A percentile compares a stretch with the other conserved stretches of the same genome.
These are phyloP conservation scores for Aureobasidium uvarum DNA, from an alignment of 2,329 filamentous ascomycete species.

Conservation along the genomic window DNA sequence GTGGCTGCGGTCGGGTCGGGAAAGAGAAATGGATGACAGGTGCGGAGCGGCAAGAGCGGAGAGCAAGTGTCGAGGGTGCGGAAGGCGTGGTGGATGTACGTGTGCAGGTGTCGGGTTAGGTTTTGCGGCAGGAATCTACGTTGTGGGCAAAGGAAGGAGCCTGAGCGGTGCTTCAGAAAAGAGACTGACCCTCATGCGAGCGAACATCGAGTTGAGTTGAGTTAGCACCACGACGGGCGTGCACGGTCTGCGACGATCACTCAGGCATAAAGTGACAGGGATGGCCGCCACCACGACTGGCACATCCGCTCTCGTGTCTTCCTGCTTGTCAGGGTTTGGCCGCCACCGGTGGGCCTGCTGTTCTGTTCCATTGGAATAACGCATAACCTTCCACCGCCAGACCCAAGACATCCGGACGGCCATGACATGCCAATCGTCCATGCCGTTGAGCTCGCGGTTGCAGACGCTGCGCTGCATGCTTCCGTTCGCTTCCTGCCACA, in stretches of 20 bases:
- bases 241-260: slow-evolving; percentile 21
- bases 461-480: slow-evolving; percentile 18
- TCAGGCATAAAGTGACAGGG: slow-evolving; percentile 22
- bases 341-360: slow-evolving; percentile 6
- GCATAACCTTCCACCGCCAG: slow-evolving; percentile 12
- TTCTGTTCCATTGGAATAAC: slow-evolving; percentile 3
- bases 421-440: slow-evolving; percentile 6
- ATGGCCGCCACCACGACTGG: slow-evolving; percentile 18
- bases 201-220: slow-evolving; percentile 17
- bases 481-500: slow-evolving; percentile 24
- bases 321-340: slow-evolving; percentile 20
- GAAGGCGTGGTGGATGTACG: not conserved
- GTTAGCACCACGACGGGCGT: slow-evolving; percentile 17
- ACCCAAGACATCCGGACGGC: slow-evolving; percentile 1
- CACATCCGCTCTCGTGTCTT: slow-evolving; percentile 24
- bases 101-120: not conserved
- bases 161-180: not conserved
- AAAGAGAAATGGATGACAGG: not conserved
- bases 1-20: not conserved
- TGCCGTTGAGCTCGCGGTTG: slow-evolving; percentile 11
- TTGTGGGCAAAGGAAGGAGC: slow-evolving; percentile 9
- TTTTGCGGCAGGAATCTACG: slow-evolving; percentile 19
- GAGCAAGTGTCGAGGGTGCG: not conserved
- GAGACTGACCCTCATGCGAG: slow-evolving; percentile 13
- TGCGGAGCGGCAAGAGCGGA: not conserved